Conservation (phyloP, 805 yeast genomes). For the Cyberlindnera mississippiensis region DNA sequence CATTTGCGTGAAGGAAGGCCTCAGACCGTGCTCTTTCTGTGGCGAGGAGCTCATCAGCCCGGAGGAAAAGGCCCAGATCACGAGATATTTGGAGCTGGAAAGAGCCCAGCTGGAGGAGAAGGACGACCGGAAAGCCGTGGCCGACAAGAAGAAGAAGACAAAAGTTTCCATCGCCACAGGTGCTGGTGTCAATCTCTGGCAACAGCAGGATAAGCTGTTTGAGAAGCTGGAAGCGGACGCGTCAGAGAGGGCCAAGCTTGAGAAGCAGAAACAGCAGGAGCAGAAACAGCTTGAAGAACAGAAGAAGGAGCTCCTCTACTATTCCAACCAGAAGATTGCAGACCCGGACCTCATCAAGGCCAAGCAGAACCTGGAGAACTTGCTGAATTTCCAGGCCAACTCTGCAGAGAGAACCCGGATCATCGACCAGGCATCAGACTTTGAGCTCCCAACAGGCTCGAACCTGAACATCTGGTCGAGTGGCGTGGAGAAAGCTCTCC, state of each 20-base stretch:
- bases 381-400: constrained; percentile 77
- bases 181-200: constrained; percentile 61
- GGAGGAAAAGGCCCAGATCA: constrained; percentile 59
- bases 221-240: constrained; percentile 51
- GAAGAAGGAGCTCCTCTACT: constrained; percentile 40
- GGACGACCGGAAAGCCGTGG: constrained; percentile 6
- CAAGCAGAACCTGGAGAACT: constrained; percentile 63
- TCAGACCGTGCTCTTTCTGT: constrained; percentile 87
- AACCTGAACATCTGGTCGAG: constrained; percentile 71
- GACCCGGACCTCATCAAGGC: constrained; percentile 66
- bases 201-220: constrained; percentile 63
- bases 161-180: constrained; percentile 49
- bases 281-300: constrained; percentile 38
- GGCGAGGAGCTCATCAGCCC: constrained; percentile 58
- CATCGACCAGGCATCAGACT: constrained; percentile 91
- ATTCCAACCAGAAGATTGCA: constrained; percentile 36
- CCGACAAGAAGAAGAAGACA: constrained; percentile 29
- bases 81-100: constrained; percentile 49
- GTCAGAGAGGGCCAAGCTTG: constrained; percentile 31
- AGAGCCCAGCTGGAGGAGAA: constrained; percentile 39
- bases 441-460: constrained; percentile 54
- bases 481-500: constrained; percentile 82
- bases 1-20: constrained; percentile 84
- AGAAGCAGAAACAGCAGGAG: constrained; percentile 34
- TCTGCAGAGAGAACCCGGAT: constrained; percentile 88